Base-by-base conservation (phyloP, 2,329 filamentous ascomycete species). In the Monosporascus sp. region DNA sequence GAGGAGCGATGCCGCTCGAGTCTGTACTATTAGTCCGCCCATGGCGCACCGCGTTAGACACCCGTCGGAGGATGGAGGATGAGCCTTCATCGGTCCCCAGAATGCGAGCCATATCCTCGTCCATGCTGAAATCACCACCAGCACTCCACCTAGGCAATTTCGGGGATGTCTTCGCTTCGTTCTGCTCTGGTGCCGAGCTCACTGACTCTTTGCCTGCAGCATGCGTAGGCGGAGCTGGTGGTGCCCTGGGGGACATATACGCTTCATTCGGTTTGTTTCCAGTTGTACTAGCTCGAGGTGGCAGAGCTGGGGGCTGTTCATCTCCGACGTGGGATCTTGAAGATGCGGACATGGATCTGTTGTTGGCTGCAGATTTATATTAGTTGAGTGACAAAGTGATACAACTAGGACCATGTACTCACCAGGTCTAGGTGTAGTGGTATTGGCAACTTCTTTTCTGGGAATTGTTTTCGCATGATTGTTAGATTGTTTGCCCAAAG, bases 1-100 rank as follows among this genome's bases (percentile, higher is more conserved):
- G 72, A 47, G 71, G 65, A 36, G 70, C 65, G 55, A 67, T 68
- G 52, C 69, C 74, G 61, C 72, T 74, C 25, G 77, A 75, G 60
- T 86, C 83, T 57, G 89, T 83, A 68, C 92, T 97, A 69, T 85
- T 89, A 67, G 89, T 96, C 58, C 94, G 86, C 51, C 91, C 91
- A 70, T 97, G 94, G 58, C 91, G 89, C 53, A 97, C 91, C 49
- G 90, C 92, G 67, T 96, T 96, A 7, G 94, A 97, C 41, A 97
- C 89, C 50, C 90, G 85, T 53, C 90, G 88, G 57, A 97, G 76
- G 55, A 97, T 88, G 1, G 89, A 93, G 25, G 89, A 86, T 34
- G 84, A 86, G 44, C 80, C 78, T 66, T 91, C 89, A 55, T 93
- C 90, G 20, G 83, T 85, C 41, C 85, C 88, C 54, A 96, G 77